Conservation (phyloP, 495 filamentous ascomycete genomes). For the Podospora australis region DNA sequence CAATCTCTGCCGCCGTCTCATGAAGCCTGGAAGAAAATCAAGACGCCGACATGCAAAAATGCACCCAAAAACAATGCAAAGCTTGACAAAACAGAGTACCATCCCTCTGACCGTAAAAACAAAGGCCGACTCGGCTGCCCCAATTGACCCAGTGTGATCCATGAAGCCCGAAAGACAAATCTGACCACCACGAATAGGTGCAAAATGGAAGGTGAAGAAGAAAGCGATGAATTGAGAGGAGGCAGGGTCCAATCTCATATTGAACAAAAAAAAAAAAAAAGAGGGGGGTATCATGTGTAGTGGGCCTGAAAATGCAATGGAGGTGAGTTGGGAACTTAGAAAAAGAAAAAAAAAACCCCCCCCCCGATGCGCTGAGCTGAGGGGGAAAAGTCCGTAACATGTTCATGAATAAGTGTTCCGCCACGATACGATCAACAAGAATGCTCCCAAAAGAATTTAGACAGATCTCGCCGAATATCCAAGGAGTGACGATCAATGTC, state of each 20-base stretch:
- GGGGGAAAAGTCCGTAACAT: too few species aligned
- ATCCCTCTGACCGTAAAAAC: background rate
- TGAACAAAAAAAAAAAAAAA: background rate
- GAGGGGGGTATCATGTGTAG: background rate
- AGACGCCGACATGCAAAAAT: too few species aligned
- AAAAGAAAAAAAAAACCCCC: conserved; percentile 5
- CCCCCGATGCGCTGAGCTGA: too few species aligned
- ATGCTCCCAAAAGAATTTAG: too few species aligned
- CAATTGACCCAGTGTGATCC: background rate
- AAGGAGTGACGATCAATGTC: too few species aligned
- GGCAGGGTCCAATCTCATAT: too few species aligned
- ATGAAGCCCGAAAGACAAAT: background rate
- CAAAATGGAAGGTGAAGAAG: background rate
- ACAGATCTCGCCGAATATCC: too few species aligned
- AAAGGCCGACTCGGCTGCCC: too few species aligned
- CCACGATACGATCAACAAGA: too few species aligned
- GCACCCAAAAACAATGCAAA: background rate
- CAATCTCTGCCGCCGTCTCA: too few species aligned
- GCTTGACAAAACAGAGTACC: background rate
- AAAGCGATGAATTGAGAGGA: background rate
- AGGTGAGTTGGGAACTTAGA: background rate
- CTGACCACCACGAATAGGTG: background rate
- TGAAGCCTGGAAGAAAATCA: background rate
- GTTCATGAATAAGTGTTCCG: too few species aligned
- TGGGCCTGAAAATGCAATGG: background rate